A percentile compares a stretch with the other conserved stretches of the same genome.
Evolutionary conservation across 306 rosid species (phyloP).

Genomic region (Vigna radiata): DNA sequence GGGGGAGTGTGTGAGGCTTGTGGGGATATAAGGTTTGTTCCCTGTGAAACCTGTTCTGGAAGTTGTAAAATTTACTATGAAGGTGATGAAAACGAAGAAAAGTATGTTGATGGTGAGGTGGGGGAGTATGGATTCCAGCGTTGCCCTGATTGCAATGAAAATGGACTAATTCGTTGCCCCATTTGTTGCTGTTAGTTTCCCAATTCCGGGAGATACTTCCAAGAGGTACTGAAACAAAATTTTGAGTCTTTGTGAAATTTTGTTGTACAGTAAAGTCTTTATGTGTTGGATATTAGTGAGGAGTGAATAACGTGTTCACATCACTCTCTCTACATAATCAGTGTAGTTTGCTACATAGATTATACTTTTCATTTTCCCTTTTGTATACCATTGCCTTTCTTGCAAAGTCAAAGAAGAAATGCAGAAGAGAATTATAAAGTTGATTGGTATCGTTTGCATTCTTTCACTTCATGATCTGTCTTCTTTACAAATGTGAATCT

Average conservation of each 20-base stretch:
- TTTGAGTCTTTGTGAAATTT: slow-evolving; percentile 51
- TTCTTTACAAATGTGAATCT: background rate
- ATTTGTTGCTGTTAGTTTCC: slow-evolving; percentile 64
- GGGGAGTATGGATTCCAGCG: slow-evolving; percentile 83
- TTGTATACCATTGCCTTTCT: slow-evolving; percentile 50
- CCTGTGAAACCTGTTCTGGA: slow-evolving; percentile 90
- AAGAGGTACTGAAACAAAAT: slow-evolving; percentile 49
- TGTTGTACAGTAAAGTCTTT: slow-evolving; percentile 68
- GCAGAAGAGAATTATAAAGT: slow-evolving; percentile 37
- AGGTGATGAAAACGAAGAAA: slow-evolving; percentile 46
- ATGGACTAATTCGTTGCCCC: slow-evolving; percentile 86
- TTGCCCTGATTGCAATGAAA: slow-evolving; percentile 91
- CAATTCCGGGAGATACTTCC: slow-evolving; percentile 25
- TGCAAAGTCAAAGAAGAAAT: slow-evolving; percentile 43
- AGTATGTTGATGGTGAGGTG: slow-evolving; percentile 45
- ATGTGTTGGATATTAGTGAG: slow-evolving; percentile 38
- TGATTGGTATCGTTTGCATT: slow-evolving; percentile 30
- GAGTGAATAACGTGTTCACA: slow-evolving; percentile 52
- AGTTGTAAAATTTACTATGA: slow-evolving; percentile 91
- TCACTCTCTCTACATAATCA: slow-evolving; percentile 44
- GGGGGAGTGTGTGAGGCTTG: slow-evolving; percentile 77
- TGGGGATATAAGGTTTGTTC: slow-evolving; percentile 94
- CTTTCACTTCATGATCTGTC: background rate
- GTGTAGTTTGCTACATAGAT: slow-evolving; percentile 48
- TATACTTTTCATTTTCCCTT: slow-evolving; percentile 40